Evolutionary conservation across 2,329 filamentous ascomycete species (phyloP), one percentile per base, ranked within the genome.

Genomic region (Hirsutella rhossiliensis): DNA sequence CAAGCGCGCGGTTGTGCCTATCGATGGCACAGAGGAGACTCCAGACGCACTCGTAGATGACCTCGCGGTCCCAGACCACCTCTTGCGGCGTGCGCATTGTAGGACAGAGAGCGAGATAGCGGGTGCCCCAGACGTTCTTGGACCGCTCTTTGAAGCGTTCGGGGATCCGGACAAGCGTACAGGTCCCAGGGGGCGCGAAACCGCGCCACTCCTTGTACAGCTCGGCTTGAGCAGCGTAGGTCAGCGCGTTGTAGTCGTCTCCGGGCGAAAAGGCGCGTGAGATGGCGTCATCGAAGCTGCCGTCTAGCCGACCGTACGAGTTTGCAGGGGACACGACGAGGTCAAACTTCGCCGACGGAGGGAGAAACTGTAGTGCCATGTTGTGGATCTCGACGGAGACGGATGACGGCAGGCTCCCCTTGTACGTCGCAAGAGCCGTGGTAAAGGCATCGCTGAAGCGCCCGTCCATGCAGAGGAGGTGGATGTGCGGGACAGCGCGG

Each of bases 21-120:
- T 74, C 69, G 1, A 75, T 47, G 17, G 66, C 61, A 49, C 66
- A 69, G 18, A 76, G 52, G 46, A 76, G 51, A 49, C 63, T 68
- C 73, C 72, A 76, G 0, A 73, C 53, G 56, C 71, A 72, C 53
- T 75, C 68, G 48, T 73, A 76, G 3, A 76, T 65, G 9, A 76
- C 60, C 53, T 76, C 73, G 3, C 63, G 58, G 50, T 76, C 66
- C 72, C 73, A 76, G 6, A 39, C 49, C 11, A 66, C 68, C 19
- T 60, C 49, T 5, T 57, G 48, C 0, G 72, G 72, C 29, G 63
- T 53, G 17, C 70, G 60, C 73, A 76, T 76, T 0, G 72, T 76
- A 20, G 73, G 73, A 52, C 71, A 75, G 1, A 76, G 56, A 5
- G 67, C 70, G 1, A 76, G 47, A 46, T 64, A 68, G 2, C 52